Percentiles rank a stretch among this genome's conserved stretches.
phyloP scores from a whole-genome alignment of 2,329 filamentous ascomycete species.

The Colletotrichum endophyticum region DNA sequence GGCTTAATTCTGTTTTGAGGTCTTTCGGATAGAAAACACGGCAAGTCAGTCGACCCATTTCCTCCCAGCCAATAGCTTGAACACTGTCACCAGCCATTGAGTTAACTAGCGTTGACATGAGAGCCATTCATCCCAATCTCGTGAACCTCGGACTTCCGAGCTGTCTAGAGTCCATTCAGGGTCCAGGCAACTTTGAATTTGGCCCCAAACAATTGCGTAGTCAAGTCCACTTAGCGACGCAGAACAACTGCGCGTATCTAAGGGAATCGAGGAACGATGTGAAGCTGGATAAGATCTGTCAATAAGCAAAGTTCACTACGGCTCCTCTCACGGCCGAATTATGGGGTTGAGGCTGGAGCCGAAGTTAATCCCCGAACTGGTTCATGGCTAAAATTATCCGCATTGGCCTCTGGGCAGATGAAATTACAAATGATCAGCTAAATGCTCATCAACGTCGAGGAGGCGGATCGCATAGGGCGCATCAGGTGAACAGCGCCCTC shows the following conservation, averaged over 20 bases:
- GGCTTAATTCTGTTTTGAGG: not conserved
- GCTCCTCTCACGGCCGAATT: not conserved
- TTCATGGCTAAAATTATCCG: not conserved
- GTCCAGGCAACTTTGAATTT: not conserved
- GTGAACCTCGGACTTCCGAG: not conserved
- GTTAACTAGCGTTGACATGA: not conserved
- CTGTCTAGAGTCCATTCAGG: not conserved
- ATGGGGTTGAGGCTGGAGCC: not conserved
- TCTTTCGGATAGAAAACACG: not conserved
- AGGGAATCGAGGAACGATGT: not conserved
- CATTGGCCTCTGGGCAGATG: not conserved
- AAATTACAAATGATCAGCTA: not conserved
- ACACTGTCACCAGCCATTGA: not conserved
- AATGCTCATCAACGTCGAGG: not conserved
- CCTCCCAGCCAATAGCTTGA: not conserved
- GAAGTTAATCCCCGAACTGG: not conserved
- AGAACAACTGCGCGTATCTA: not conserved
- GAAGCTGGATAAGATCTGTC: not conserved
- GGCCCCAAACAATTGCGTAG: not conserved
- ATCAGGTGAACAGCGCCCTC: not conserved
- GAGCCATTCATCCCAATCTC: not conserved
- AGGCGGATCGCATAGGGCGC: not conserved
- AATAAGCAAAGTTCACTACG: not conserved
- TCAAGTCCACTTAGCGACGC: not conserved
- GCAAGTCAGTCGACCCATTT: not conserved